Conservation (phyloP, 148 eudicot genomes). For the Nyssa sinensis region DNA sequence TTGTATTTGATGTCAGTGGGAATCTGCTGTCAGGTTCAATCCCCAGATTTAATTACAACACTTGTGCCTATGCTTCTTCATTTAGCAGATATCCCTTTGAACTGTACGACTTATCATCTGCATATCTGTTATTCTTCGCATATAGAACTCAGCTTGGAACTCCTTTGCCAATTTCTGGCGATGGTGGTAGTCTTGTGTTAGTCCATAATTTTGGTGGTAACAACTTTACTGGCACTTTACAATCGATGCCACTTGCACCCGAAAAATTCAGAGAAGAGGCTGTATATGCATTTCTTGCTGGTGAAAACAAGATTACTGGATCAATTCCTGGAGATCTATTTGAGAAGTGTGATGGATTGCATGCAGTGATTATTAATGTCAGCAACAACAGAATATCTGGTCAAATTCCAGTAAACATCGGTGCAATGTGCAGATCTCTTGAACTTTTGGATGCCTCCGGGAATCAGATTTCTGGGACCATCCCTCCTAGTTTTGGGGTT, state of each 20-base stretch:
- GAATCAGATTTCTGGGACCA: constrained; percentile 37
- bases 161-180: constrained; percentile 18
- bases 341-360: constrained; percentile 35
- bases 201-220: constrained; percentile 50
- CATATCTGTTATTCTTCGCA: constrained; percentile 33
- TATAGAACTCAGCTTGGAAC: constrained; percentile 16
- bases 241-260: constrained; percentile 35
- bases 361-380: constrained; percentile 40
- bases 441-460: constrained; percentile 38
- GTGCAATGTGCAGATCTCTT: constrained; percentile 37
- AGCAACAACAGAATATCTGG: constrained; percentile 38
- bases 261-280: constrained; percentile 23
- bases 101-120: constrained; percentile 29
- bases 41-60: constrained; percentile 32
- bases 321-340: constrained; percentile 37
- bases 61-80: constrained; percentile 21
- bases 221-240: constrained; percentile 40
- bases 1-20: constrained; percentile 47
- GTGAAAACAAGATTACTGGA: constrained; percentile 38
- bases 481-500: constrained; percentile 39
- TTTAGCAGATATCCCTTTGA: constrained; percentile 2
- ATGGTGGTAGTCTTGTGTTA: constrained; percentile 19
- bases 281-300: constrained; percentile 54
- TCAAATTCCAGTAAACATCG: constrained; percentile 28
- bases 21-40: constrained; percentile 43